Conservation (phyloP, 169 alveolate genomes). For the Condylostoma magnum region DNA sequence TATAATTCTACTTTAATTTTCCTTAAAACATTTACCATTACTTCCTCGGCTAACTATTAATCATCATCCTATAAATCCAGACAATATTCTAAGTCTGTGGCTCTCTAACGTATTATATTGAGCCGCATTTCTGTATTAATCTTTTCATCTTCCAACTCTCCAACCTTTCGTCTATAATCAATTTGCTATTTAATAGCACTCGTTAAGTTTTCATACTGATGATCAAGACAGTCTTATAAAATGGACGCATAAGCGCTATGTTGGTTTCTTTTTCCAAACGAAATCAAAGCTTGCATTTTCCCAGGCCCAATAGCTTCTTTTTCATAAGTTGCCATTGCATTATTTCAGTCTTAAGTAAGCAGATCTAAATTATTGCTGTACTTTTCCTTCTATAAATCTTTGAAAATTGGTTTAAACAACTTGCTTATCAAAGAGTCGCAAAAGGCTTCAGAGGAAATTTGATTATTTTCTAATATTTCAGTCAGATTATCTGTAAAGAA, state of each 20-base stretch:
- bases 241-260: conserved; percentile 17
- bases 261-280: neutral
- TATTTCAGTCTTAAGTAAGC: neutral
- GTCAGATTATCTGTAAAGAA: neutral
- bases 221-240: neutral
- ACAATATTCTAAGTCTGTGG: no score
- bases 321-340: conserved; percentile 5
- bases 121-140: no score
- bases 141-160: no score
- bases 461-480: neutral
- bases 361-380: neutral
- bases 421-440: neutral
- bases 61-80: no score
- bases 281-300: conserved; percentile 6
- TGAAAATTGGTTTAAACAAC: neutral
- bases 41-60: no score
- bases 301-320: conserved; percentile 16
- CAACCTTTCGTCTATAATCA: no score
- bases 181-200: no score
- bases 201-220: no score
- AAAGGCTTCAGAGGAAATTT: conserved; percentile 14
- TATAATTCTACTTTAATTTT: no score
- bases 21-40: no score
- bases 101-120: no score
- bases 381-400: neutral